Conservation (phyloP, 208 protist species). For the Trypanosoma vivax region DNA sequence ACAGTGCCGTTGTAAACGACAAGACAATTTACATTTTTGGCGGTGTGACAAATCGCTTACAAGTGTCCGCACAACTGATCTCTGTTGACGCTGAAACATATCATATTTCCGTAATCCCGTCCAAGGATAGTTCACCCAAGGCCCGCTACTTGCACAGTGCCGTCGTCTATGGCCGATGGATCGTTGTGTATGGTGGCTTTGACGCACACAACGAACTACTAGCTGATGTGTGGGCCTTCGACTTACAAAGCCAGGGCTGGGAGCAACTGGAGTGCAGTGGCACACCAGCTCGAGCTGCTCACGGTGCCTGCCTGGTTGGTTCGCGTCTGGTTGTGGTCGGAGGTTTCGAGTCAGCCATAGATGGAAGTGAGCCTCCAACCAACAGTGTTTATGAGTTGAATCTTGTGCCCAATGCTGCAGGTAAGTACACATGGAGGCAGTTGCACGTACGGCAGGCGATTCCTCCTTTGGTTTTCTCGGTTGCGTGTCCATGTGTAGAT, state of each 20-base stretch:
- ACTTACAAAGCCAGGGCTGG: constrained; percentile 73
- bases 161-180: constrained; percentile 71
- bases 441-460: constrained; percentile 28
- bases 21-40: constrained; percentile 76
- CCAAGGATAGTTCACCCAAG: constrained; percentile 7
- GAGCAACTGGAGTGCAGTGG: constrained; percentile 45
- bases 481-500: constrained; percentile 62
- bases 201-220: constrained; percentile 56
- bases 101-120: constrained; percentile 35
- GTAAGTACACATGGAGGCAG: constrained; percentile 53
- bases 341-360: constrained; percentile 52
- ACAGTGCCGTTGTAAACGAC: constrained; percentile 52
- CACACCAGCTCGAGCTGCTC: constrained; percentile 37
- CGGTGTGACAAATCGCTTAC: constrained; percentile 56
- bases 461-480: constrained; percentile 57
- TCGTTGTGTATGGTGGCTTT: constrained; percentile 81
- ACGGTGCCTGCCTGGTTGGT: constrained; percentile 65
- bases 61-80: constrained; percentile 63
- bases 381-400: constrained; percentile 47
- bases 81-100: constrained; percentile 53
- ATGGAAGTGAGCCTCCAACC: not conserved
- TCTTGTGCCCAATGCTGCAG: constrained; percentile 41
- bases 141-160: constrained; percentile 70
- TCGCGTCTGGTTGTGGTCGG: constrained; percentile 67
- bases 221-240: constrained; percentile 75